Conservation (phyloP, 2,329 filamentous ascomycete genomes). For the Cordyceps javanica region DNA sequence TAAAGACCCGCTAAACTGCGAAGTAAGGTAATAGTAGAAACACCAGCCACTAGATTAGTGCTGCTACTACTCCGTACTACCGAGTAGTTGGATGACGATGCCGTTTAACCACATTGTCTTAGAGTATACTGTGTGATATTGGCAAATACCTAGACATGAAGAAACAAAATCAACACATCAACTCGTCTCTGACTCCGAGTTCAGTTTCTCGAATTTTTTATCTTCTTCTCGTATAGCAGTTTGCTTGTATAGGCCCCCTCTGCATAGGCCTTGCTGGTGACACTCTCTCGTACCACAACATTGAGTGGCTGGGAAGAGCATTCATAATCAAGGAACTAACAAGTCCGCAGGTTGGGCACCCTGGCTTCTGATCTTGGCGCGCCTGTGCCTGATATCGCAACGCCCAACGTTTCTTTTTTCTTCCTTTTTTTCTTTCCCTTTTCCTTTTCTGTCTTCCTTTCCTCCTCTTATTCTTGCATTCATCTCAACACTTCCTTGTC, state of each 20-base stretch:
- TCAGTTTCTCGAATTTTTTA: too few relatives aligned
- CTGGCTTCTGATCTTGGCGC: not conserved
- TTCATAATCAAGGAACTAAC: not conserved
- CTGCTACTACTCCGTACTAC: too few relatives aligned
- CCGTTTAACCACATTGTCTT: too few relatives aligned
- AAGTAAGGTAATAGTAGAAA: not conserved
- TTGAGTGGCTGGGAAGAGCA: slow-evolving; percentile 4
- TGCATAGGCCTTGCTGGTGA: not conserved
- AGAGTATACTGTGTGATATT: not conserved
- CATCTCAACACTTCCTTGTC: too few relatives aligned
- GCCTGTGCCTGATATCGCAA: not conserved
- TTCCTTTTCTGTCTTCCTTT: not conserved
- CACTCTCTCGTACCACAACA: not conserved
- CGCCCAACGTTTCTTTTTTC: not conserved
- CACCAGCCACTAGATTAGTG: slow-evolving; percentile 6
- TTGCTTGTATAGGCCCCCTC: not conserved
- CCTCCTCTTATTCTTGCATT: not conserved
- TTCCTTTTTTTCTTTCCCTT: not conserved
- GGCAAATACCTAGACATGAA: not conserved
- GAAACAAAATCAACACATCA: too few relatives aligned
- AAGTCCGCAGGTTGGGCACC: not conserved
- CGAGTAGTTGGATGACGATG: too few relatives aligned
- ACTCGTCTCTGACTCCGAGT: too few relatives aligned
- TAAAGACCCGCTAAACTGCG: not conserved
- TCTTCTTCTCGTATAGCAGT: not conserved